A percentile compares a stretch with the other conserved stretches of the same genome.
phyloP scores from a whole-genome alignment of 2,329 filamentous ascomycete genomes.

The Parastagonospora avenae region DNA sequence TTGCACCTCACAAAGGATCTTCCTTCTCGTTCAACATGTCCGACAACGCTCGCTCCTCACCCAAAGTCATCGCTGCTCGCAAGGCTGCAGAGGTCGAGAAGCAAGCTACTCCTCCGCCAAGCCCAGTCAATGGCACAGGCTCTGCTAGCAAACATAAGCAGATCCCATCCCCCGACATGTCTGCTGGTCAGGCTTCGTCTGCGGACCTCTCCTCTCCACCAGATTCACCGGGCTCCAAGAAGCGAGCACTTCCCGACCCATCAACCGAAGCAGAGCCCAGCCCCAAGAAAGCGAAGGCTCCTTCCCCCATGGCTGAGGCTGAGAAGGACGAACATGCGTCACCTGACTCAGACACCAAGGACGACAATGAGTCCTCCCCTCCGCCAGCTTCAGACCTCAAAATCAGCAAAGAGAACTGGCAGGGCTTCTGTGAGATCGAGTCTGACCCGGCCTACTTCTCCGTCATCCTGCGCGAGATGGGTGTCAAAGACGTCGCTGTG shows the following conservation, averaged over 20 bases:
- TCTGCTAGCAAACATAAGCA: background rate
- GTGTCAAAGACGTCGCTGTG: constrained; percentile 73
- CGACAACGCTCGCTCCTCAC: background rate
- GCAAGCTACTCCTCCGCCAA: constrained; percentile 1
- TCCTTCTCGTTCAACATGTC: background rate
- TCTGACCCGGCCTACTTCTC: constrained; percentile 90
- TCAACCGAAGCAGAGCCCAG: constrained; percentile 9
- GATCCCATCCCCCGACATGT: background rate
- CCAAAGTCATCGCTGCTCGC: background rate
- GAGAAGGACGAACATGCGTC: background rate
- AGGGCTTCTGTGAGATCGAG: constrained; percentile 82
- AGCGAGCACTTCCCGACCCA: constrained; percentile 17
- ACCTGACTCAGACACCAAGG: background rate
- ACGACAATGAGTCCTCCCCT: background rate
- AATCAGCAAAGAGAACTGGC: constrained; percentile 58
- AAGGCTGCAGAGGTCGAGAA: background rate
- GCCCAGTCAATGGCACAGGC: background rate
- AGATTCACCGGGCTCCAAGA: constrained; percentile 15
- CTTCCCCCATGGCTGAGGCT: no score
- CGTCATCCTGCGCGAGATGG: constrained; percentile 78
- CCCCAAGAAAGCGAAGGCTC: constrained; percentile 24
- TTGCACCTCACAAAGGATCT: background rate
- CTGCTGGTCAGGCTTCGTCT: background rate
- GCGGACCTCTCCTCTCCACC: background rate
- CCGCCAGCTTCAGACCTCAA: constrained; percentile 28